Conservation (phyloP, 805 yeast species). For the Komagataella pastoris region DNA sequence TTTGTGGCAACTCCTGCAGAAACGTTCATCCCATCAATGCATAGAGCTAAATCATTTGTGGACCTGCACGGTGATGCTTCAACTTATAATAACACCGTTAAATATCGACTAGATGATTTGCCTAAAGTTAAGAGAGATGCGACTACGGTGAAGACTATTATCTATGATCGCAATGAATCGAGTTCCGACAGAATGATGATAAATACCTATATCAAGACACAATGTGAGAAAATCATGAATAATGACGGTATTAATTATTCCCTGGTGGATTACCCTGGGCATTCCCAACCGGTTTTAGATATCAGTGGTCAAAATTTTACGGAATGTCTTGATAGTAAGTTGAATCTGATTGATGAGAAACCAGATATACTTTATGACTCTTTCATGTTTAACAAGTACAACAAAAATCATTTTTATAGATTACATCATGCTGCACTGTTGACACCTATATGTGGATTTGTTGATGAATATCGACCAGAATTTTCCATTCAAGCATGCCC, state of each 20-base stretch:
- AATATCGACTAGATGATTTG: background rate
- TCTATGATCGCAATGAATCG: background rate
- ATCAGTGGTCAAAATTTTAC: constrained; percentile 1
- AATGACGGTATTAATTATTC: background rate
- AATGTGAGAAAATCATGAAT: constrained; percentile 7
- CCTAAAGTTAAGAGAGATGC: background rate
- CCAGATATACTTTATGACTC: constrained; percentile 18
- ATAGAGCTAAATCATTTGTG: background rate
- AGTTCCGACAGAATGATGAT: background rate
- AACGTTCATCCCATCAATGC: background rate
- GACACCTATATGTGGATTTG: constrained; percentile 17
- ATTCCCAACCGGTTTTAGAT: constrained; percentile 2
- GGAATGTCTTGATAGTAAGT: constrained; percentile 1
- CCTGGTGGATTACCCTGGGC: background rate
- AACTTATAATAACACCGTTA: background rate
- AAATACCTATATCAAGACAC: constrained; percentile 3
- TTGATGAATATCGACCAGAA: constrained; percentile 39
- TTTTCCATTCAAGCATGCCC: constrained; percentile 39
- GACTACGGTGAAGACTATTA: background rate
- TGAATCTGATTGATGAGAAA: constrained; percentile 1
- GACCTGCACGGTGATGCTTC: background rate
- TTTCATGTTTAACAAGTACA: constrained; percentile 44
- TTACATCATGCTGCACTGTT: constrained; percentile 3
- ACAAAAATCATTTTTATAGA: constrained; percentile 22
- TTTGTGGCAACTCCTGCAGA: background rate